Evolutionary conservation across 139 green algal species (phyloP), one percentile per base, ranked within the genome.

Genomic region (Diplosphaera chodatii): DNA sequence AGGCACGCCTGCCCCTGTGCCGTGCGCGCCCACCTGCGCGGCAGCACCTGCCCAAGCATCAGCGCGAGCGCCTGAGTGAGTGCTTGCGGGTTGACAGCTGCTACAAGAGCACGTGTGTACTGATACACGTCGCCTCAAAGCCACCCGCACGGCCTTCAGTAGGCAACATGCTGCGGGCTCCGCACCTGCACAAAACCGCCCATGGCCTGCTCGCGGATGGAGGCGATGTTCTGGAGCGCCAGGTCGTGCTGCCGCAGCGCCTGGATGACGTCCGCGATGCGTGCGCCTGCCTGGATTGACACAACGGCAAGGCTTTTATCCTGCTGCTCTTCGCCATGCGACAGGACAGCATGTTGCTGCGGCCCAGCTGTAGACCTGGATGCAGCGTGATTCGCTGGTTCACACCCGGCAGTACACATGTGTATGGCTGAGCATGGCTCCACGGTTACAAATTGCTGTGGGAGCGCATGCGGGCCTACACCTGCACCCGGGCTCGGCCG

Each of bases 191-290:
- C 94, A 81, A 96, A 96, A 27, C 93, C 93, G 4, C 90, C 93
- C 1, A 98, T 86, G 66, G 97, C 90, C 86, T 99, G 95, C 84
- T 99, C 95, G 23, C 88, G 78, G 30, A 99, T 97, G 67, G 83
- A 93, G 0, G 95, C 95, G 74, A 93, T 98, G 84, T 99, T 99
- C 77, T 96, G 84, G 63, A 99, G 88, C 15, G 87, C 95, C 13
- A 99, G 86, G 10, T 90, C 93, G 74, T 97, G 76, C 18, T 75
- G 75, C 70, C 86, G 80, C 30, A 99, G 76, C 34, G 82, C 78
- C 13, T 96, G 91, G 10, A 89, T 88, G n/a, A 78, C 78, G 34
- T 92, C 77, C 74, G 91, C 79, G 41, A 98, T 87, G 0, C 89
- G 72, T 1, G 74, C 81, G 2, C 93, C 93, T 0, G 92, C 87